A percentile compares a stretch with the other conserved stretches of the same genome.
Conservation (phyloP, 2,329 filamentous ascomycete genomes). For the Venturia asperata region DNA sequence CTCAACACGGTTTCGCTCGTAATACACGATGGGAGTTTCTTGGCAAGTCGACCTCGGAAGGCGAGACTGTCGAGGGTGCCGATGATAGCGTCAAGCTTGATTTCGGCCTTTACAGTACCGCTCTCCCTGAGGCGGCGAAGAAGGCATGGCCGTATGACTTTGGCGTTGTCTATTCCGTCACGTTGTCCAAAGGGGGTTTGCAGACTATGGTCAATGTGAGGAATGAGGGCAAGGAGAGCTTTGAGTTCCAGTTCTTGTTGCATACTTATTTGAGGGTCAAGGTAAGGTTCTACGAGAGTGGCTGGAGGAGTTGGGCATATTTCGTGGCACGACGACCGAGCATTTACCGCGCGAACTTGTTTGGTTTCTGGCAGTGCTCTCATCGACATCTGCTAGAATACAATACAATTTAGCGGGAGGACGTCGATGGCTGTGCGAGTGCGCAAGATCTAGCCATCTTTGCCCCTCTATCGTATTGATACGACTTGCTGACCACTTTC, state of each 20-base stretch:
- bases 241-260: slow-evolving; percentile 86
- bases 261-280: slow-evolving; percentile 83
- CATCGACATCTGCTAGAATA: background rate
- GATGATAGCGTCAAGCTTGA: slow-evolving; percentile 82
- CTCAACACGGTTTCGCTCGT: slow-evolving; percentile 93
- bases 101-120: slow-evolving; percentile 75
- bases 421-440: background rate
- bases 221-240: slow-evolving; percentile 74
- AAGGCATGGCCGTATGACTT: slow-evolving; percentile 81
- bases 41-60: slow-evolving; percentile 71
- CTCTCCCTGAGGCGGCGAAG: slow-evolving; percentile 60
- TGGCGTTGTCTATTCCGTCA: slow-evolving; percentile 87
- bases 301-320: background rate
- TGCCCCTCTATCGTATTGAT: background rate
- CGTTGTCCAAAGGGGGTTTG: slow-evolving; percentile 65
- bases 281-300: slow-evolving; percentile 46
- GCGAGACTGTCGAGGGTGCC: slow-evolving; percentile 36
- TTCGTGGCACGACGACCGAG: background rate
- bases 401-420: background rate
- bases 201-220: slow-evolving; percentile 78
- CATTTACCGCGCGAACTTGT: background rate
- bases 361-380: background rate
- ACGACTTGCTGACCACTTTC: background rate
- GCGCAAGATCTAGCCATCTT: background rate
- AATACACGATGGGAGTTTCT: slow-evolving; percentile 89